Evolutionary conservation across 805 yeast species (phyloP).

Genomic region (Hanseniaspora valbyensis): DNA sequence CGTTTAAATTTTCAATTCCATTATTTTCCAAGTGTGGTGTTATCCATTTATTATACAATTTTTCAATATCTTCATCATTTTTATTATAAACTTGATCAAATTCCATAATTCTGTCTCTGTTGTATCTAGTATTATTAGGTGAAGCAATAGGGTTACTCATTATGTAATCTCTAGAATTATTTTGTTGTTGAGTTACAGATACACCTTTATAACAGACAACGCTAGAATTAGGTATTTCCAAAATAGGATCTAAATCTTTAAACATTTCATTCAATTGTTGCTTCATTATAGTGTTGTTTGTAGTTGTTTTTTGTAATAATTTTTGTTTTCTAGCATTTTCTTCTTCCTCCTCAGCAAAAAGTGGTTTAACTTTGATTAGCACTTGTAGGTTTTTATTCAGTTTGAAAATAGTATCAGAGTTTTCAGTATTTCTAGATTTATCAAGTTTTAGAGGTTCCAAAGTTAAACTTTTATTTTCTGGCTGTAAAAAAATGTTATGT

Average conservation of each 20-base stretch:
- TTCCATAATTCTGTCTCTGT: slow-evolving; percentile 12
- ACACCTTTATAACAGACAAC: slow-evolving; percentile 13
- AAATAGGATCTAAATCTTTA: slow-evolving; percentile 11
- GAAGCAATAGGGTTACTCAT: slow-evolving; percentile 16
- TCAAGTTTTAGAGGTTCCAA: neutral
- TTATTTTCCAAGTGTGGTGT: neutral
- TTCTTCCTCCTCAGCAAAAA: slow-evolving; percentile 11
- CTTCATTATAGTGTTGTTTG: slow-evolving; percentile 6
- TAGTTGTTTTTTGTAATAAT: neutral
- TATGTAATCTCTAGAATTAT: slow-evolving; percentile 4
- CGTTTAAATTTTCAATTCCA: slow-evolving; percentile 51
- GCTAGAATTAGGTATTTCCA: neutral
- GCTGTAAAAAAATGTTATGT: neutral
- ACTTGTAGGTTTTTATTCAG: slow-evolving; percentile 12
- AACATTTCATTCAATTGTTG: slow-evolving; percentile 13
- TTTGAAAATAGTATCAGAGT: neutral
- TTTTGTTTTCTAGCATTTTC: neutral
- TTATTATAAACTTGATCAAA: slow-evolving; percentile 8
- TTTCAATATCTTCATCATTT: slow-evolving; percentile 1
- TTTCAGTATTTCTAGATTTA: neutral
- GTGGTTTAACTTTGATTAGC: slow-evolving; percentile 10
- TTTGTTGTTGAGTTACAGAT: slow-evolving; percentile 10
- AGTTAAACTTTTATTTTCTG: neutral
- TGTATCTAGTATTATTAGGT: slow-evolving; percentile 12
- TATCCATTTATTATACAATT: neutral